These are phyloP conservation scores for Eimeria nieschulzi DNA, from an alignment of 169 alveolate genomes.

Conservation along the genomic window DNA sequence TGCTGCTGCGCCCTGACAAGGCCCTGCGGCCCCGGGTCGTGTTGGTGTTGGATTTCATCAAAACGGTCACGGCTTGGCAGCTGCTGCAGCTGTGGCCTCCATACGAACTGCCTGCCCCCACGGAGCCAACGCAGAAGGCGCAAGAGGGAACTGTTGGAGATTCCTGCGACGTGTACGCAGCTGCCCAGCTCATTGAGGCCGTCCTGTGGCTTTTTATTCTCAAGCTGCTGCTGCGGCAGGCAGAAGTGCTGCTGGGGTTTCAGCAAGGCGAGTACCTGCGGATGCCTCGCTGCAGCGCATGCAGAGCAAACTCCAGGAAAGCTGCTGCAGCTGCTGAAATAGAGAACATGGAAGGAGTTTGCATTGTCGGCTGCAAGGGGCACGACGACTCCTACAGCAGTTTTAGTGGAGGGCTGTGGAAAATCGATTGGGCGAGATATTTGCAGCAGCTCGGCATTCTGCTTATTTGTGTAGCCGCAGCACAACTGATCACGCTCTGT, in stretches of 20 bases:
- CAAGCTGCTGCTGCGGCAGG: neutral
- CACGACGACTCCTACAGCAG: neutral
- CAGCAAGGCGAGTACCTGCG: neutral
- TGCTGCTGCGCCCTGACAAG: neutral
- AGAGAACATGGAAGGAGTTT: neutral
- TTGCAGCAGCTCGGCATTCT: constrained; percentile 27
- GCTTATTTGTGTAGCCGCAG: constrained; percentile 31
- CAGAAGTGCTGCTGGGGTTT: neutral
- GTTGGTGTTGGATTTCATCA: neutral
- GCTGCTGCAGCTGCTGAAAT: neutral
- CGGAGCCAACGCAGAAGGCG: neutral
- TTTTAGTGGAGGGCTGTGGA: neutral
- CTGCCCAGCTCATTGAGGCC: neutral
- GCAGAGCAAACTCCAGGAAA: neutral
- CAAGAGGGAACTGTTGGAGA: neutral
- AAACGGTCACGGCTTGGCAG: neutral
- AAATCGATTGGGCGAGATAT: neutral
- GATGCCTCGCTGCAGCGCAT: too few relatives aligned
- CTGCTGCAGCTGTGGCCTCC: constrained; percentile 9
- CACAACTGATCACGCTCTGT: neutral
- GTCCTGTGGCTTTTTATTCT: constrained; percentile 7
- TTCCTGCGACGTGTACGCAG: constrained; percentile 19
- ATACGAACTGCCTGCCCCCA: neutral
- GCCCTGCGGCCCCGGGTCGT: neutral
- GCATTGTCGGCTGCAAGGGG: neutral